These are phyloP conservation scores for Lactifluus hygrophoroides DNA, from an alignment of 768 basidiomycete species.

Conservation along the genomic window DNA sequence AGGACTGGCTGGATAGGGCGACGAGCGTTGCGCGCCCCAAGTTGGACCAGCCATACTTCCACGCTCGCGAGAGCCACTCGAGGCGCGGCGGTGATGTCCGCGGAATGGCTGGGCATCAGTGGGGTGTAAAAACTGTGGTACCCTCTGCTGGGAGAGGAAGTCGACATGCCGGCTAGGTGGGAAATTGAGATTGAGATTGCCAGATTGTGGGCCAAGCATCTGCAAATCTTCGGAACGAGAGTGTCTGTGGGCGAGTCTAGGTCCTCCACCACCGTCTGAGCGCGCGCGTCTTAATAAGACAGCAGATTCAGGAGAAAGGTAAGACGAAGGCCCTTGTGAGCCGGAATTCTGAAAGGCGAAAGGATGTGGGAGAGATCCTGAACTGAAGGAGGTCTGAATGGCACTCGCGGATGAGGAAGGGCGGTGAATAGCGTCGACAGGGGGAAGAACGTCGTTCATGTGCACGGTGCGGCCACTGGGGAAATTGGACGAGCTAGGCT, in stretches of 20 bases:
- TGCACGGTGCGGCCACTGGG: neutral
- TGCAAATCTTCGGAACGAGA: constrained; percentile 58
- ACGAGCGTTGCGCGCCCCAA: constrained; percentile 16
- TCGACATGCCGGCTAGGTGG: constrained; percentile 33
- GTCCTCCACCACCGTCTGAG: constrained; percentile 36
- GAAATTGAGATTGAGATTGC: constrained; percentile 17
- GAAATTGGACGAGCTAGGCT: constrained; percentile 1
- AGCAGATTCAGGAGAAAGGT: constrained; percentile 30
- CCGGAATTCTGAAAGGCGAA: constrained; percentile 11
- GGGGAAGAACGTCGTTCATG: constrained; percentile 17
- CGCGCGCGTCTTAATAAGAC: constrained; percentile 40
- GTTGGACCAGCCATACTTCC: constrained; percentile 16
- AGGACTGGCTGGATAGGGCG: constrained; percentile 19
- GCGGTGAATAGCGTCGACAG: constrained; percentile 11
- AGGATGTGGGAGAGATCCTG: constrained; percentile 10
- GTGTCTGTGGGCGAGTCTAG: constrained; percentile 30
- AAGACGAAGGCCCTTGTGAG: constrained; percentile 17
- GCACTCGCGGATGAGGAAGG: constrained; percentile 17
- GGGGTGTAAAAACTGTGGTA: constrained; percentile 36
- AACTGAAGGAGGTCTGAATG: constrained; percentile 15
- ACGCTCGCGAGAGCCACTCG: constrained; percentile 33
- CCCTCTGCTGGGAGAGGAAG: constrained; percentile 27
- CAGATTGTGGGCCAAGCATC: constrained; percentile 26
- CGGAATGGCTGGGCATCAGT: constrained; percentile 31
- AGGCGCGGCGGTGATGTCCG: constrained; percentile 36